A percentile compares a stretch with the other conserved stretches of the same genome.
These are phyloP conservation scores for Beauveria scarabaeidicola DNA, from an alignment of 2,329 filamentous ascomycete species.

Conservation along the genomic window DNA sequence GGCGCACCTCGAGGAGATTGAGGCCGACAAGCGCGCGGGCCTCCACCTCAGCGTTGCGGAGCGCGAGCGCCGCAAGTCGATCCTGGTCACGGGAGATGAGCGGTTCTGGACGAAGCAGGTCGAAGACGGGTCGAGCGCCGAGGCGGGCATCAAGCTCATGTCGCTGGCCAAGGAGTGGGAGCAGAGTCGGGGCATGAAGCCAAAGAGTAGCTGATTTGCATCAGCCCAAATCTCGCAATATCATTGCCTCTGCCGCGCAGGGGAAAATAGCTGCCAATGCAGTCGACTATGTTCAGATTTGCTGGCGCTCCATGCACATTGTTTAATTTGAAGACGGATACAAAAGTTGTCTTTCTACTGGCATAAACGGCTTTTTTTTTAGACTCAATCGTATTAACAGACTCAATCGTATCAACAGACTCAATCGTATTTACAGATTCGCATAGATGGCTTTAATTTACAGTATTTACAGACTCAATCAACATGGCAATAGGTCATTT, in stretches of 20 bases:
- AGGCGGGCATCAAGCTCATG: constrained; percentile 27
- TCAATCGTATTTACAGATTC: too few species aligned
- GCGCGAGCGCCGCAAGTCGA: constrained; percentile 29
- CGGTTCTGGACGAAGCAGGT: constrained; percentile 35
- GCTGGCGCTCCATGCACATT: too few species aligned
- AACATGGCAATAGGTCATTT: too few species aligned
- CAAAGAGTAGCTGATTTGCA: constrained; percentile 2
- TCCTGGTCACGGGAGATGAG: constrained; percentile 24
- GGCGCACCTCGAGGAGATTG: constrained; percentile 31
- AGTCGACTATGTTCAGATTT: too few species aligned
- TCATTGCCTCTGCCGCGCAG: neutral
- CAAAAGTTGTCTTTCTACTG: too few species aligned
- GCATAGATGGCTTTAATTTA: too few species aligned
- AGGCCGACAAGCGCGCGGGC: constrained; percentile 27
- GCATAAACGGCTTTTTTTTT: too few species aligned
- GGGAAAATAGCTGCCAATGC: too few species aligned
- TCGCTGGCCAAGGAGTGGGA: constrained; percentile 16
- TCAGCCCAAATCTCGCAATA: neutral
- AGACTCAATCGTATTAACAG: too few species aligned
- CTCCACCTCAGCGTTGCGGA: constrained; percentile 26
- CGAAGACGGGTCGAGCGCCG: constrained; percentile 29
- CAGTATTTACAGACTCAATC: too few species aligned
- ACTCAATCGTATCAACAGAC: too few species aligned
- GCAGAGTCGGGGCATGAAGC: constrained; percentile 6
- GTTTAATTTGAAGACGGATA: too few species aligned